Evolutionary conservation across 441 rosid species (phyloP).

Genomic region (Erodium texanum): DNA sequence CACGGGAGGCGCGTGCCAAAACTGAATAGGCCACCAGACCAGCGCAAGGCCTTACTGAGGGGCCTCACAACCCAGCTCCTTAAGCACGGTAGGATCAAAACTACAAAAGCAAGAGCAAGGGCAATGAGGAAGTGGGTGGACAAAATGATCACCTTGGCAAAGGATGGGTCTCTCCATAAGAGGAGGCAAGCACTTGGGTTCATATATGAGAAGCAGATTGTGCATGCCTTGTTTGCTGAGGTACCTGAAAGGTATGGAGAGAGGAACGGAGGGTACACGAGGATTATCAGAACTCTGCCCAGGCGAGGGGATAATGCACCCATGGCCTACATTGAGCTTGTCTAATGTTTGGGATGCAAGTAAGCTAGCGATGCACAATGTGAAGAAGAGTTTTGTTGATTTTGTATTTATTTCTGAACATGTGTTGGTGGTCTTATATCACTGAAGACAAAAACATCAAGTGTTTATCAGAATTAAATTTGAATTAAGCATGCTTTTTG

Average conservation of each 20-base stretch:
- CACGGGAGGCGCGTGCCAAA: constrained; percentile 79
- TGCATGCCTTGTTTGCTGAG: constrained; percentile 77
- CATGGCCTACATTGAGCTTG: constrained; percentile 94
- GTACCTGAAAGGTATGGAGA: constrained; percentile 82
- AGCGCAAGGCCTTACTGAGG: constrained; percentile 66
- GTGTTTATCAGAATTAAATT: no score
- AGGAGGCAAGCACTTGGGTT: constrained; percentile 84
- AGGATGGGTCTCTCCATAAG: constrained; percentile 83
- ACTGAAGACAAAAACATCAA: no score
- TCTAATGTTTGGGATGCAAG: constrained; percentile 11
- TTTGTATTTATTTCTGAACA: not conserved
- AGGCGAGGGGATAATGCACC: constrained; percentile 97
- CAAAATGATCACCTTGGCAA: constrained; percentile 92
- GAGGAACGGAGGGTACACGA: constrained; percentile 81
- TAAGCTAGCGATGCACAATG: no score
- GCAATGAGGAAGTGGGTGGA: constrained; percentile 79
- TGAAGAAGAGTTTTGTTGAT: constrained; percentile 19
- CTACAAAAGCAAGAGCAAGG: constrained; percentile 82
- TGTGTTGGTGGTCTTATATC: no score
- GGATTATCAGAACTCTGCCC: constrained; percentile 82
- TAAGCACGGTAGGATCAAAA: constrained; percentile 76
- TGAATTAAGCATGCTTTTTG: no score
- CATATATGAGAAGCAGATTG: constrained; percentile 87
- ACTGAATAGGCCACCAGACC: constrained; percentile 80
- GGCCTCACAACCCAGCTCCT: constrained; percentile 91